A percentile compares a stretch with the other conserved stretches of the same genome.
Evolutionary conservation across 148 eudicot species (phyloP).

Genomic region (Rhododendron ovatum): DNA sequence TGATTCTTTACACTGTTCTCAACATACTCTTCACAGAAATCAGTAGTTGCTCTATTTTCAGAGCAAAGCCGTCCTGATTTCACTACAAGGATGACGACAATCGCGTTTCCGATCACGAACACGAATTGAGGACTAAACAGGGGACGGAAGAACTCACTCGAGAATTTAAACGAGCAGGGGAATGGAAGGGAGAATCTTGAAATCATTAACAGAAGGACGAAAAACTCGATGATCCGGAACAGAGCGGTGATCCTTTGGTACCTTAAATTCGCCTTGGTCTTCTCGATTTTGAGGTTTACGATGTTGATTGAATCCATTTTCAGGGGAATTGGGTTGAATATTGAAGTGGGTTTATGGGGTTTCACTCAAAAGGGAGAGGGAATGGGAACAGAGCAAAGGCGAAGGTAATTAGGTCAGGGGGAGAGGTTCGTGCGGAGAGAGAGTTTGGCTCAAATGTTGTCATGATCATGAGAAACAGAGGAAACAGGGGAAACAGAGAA

Average conservation of each 20-base stretch:
- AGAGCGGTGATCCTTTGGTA: constrained; percentile 44
- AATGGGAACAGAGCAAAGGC: not conserved
- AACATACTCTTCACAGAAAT: constrained; percentile 23
- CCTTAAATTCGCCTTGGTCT: constrained; percentile 45
- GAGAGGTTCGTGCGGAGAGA: constrained; percentile 2
- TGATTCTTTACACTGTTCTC: constrained; percentile 17
- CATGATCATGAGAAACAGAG: not conserved
- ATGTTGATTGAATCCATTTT: constrained; percentile 50
- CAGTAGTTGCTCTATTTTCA: not conserved
- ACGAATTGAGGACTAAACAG: constrained; percentile 58
- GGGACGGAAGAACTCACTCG: constrained; percentile 38
- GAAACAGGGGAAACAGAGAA: not conserved
- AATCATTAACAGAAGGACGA: constrained; percentile 43
- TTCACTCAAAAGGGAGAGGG: constrained; percentile 25
- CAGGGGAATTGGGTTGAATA: not conserved
- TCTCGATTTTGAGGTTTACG: constrained; percentile 40
- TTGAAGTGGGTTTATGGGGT: not conserved
- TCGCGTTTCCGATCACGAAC: constrained; percentile 68
- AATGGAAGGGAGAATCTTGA: constrained; percentile 34
- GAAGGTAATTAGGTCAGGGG: not conserved
- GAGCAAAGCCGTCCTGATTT: constrained; percentile 29
- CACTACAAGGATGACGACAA: constrained; percentile 53
- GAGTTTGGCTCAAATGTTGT: not conserved
- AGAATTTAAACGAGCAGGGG: constrained; percentile 35
- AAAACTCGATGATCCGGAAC: constrained; percentile 58